phyloP scores from a whole-genome alignment of 768 basidiomycete species.

The Trametes elegans region DNA sequence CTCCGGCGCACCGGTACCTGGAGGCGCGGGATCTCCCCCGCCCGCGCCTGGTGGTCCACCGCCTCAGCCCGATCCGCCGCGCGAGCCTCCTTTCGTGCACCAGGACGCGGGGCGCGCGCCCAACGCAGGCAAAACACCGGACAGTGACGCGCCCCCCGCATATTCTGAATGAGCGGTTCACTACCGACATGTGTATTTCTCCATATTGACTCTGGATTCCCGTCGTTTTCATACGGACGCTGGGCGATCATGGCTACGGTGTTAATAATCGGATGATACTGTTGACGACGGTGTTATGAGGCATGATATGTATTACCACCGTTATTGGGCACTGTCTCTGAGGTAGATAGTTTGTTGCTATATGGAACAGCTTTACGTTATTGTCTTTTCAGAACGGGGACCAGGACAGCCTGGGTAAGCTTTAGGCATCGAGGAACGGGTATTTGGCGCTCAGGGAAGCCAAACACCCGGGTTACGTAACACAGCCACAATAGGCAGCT shows the following conservation, averaged over 20 bases:
- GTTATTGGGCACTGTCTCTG: neutral
- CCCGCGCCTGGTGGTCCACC: no score
- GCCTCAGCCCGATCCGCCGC: constrained; percentile 1
- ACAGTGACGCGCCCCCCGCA: constrained; percentile 4
- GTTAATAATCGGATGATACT: neutral
- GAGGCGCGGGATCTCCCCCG: neutral
- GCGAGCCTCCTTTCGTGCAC: neutral
- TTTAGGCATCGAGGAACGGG: no score
- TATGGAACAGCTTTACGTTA: neutral
- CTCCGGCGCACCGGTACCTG: neutral
- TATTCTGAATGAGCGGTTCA: constrained; percentile 1
- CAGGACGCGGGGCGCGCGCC: constrained; percentile 4
- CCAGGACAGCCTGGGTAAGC: no score
- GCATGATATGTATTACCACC: neutral
- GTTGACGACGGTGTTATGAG: neutral
- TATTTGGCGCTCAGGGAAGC: neutral
- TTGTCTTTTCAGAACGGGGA: neutral
- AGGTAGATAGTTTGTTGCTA: neutral
- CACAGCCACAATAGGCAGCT: constrained; percentile 2
- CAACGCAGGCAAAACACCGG: neutral
- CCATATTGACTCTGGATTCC: no score
- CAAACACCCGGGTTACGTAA: constrained; percentile 8
- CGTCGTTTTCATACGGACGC: neutral
- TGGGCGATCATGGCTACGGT: neutral
- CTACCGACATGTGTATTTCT: neutral